These are phyloP conservation scores for Eucalyptus rudis DNA, from an alignment of 345 rosid genomes.

Conservation along the genomic window DNA sequence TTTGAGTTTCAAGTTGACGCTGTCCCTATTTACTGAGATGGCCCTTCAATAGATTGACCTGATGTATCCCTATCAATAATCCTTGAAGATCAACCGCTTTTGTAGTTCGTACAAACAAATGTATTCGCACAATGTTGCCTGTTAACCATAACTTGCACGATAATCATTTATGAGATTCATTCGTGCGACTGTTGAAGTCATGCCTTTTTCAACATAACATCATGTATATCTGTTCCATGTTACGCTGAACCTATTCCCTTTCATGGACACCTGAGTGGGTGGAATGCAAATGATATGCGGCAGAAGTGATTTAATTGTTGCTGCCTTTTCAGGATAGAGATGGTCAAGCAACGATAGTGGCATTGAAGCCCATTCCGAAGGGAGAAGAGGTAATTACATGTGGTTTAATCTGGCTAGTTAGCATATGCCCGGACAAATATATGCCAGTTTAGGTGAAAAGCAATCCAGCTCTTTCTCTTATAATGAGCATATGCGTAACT, in stretches of 20 bases:
- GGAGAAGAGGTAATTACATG: conserved; percentile 61
- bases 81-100: not conserved
- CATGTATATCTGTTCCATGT: not conserved
- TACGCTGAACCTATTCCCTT: not conserved
- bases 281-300: not conserved
- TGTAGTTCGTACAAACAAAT: not conserved
- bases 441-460: not conserved
- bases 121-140: not conserved
- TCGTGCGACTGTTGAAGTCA: not conserved
- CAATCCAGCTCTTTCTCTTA: not conserved
- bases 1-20: not conserved
- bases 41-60: no score
- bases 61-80: not conserved
- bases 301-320: not conserved
- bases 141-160: not conserved
- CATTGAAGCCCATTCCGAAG: conserved; percentile 31
- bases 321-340: conserved; percentile 53
- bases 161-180: not conserved
- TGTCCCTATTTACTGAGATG: not conserved
- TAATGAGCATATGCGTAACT: not conserved
- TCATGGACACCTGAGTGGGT: not conserved
- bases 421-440: not conserved
- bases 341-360: conserved; percentile 75
- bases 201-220: not conserved
- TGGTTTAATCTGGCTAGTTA: not conserved